These are phyloP conservation scores for Carpinus fangiana DNA, from an alignment of 306 rosid genomes.

Conservation along the genomic window DNA sequence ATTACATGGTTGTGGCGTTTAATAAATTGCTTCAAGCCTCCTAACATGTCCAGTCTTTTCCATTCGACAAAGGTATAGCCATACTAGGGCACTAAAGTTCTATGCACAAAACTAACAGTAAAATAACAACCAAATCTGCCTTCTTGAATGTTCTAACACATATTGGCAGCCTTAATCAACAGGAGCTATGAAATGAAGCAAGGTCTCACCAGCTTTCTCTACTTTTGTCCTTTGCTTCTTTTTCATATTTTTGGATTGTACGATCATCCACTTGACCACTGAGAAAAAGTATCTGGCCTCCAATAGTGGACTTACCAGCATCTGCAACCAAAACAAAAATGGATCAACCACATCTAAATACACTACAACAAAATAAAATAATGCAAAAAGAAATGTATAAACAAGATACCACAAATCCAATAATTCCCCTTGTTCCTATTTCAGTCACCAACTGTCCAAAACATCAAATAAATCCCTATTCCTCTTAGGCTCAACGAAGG, in stretches of 20 bases:
- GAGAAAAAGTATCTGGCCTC: conserved; percentile 98
- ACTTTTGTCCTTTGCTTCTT: conserved; percentile 98
- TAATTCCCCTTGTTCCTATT: background rate
- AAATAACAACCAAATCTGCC: background rate
- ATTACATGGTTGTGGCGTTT: background rate
- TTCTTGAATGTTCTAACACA: background rate
- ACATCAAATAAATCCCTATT: background rate
- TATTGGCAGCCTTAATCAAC: conserved; percentile 11
- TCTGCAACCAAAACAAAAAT: conserved; percentile 43
- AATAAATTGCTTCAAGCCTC: background rate
- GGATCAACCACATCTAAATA: background rate
- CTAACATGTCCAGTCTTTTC: background rate
- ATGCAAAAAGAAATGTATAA: background rate
- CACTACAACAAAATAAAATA: background rate
- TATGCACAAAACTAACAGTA: background rate
- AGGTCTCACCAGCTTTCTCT: conserved; percentile 94
- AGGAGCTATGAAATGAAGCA: conserved; percentile 21
- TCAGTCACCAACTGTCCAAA: background rate
- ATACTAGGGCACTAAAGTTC: background rate
- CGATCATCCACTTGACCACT: conserved; percentile 98
- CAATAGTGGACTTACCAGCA: conserved; percentile 98
- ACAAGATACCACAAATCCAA: background rate
- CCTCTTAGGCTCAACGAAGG: too few species aligned
- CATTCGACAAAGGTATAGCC: background rate
- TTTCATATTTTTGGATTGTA: conserved; percentile 94